These are phyloP conservation scores for Pisolithus orientalis DNA, from an alignment of 768 basidiomycete genomes.

Conservation along the genomic window DNA sequence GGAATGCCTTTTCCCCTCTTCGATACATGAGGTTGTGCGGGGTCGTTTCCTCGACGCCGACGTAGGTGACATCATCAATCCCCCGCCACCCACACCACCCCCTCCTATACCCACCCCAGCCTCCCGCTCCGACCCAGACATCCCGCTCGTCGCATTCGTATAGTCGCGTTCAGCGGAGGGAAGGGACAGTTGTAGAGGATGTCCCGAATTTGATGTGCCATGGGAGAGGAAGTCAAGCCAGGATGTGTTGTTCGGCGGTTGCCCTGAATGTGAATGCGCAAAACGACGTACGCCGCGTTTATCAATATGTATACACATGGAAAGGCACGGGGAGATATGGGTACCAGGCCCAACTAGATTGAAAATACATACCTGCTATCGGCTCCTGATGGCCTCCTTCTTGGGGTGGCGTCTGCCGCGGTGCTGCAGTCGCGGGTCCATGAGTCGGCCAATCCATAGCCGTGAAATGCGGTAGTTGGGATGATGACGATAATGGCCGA, in stretches of 20 bases:
- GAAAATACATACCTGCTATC: slow-evolving; percentile 18
- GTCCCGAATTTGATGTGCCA: slow-evolving; percentile 17
- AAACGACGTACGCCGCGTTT: too few relatives aligned
- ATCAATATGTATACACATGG: too few relatives aligned
- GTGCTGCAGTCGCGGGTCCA: slow-evolving; percentile 14
- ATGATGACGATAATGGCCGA: slow-evolving; percentile 3
- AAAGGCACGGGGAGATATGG: neutral
- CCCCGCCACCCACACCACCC: slow-evolving; percentile 11
- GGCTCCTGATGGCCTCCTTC: slow-evolving; percentile 4
- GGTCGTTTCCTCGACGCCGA: slow-evolving; percentile 22
- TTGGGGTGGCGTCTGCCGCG: slow-evolving; percentile 6
- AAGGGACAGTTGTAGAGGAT: slow-evolving; percentile 25
- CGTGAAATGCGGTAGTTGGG: slow-evolving; percentile 10
- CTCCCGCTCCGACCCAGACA: slow-evolving; percentile 12
- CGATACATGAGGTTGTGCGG: slow-evolving; percentile 15
- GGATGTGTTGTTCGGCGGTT: slow-evolving; percentile 23
- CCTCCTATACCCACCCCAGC: slow-evolving; percentile 13
- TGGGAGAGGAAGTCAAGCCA: slow-evolving; percentile 31
- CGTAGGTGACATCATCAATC: slow-evolving; percentile 12
- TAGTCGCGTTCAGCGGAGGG: slow-evolving; percentile 7
- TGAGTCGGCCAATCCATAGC: slow-evolving; percentile 31
- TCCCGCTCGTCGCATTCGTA: slow-evolving; percentile 10
- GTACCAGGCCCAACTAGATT: neutral
- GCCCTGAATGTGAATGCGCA: slow-evolving; percentile 4
- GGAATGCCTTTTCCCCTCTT: slow-evolving; percentile 12